Conservation (phyloP, 371 early-diverging fungal genomes). For the Apophysomyces trapeziformis region DNA sequence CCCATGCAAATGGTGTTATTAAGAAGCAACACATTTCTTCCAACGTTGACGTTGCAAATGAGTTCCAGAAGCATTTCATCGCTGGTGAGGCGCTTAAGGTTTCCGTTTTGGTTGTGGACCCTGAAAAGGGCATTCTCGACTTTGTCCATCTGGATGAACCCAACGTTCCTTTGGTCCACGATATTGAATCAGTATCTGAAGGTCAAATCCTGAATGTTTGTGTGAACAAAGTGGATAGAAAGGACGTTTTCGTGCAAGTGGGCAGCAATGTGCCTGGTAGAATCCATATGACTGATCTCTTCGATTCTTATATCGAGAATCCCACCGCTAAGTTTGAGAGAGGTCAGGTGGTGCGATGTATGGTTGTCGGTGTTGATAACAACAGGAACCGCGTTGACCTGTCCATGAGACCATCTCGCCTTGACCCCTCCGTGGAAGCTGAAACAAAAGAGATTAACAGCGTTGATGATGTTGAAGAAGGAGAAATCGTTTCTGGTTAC, state of each 20-base stretch:
- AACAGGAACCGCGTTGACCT: slow-evolving; percentile 62
- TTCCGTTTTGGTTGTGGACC: slow-evolving; percentile 51
- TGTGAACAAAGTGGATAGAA: slow-evolving; percentile 48
- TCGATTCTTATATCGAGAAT: slow-evolving; percentile 56
- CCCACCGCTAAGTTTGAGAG: slow-evolving; percentile 52
- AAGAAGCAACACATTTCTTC: slow-evolving; percentile 51
- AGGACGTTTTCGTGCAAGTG: slow-evolving; percentile 56
- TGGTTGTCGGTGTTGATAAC: slow-evolving; percentile 54
- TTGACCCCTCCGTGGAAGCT: slow-evolving; percentile 37
- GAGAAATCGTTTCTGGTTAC: slow-evolving; percentile 72
- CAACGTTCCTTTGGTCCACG: slow-evolving; percentile 33
- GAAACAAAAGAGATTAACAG: slow-evolving; percentile 49
- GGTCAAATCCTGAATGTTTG: slow-evolving; percentile 59
- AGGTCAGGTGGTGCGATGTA: slow-evolving; percentile 57
- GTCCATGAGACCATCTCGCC: slow-evolving; percentile 65
- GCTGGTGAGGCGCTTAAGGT: slow-evolving; percentile 65
- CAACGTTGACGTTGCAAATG: slow-evolving; percentile 44
- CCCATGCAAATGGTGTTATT: slow-evolving; percentile 50
- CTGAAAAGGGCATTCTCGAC: slow-evolving; percentile 41
- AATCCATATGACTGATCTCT: slow-evolving; percentile 66
- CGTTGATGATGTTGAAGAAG: slow-evolving; percentile 53
- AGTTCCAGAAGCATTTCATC: slow-evolving; percentile 54
- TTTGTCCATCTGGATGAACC: slow-evolving; percentile 39
- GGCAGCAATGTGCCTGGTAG: slow-evolving; percentile 59
- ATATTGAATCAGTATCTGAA: slow-evolving; percentile 49